Percentiles rank a stretch among this genome's conserved stretches.
These are phyloP conservation scores for Brassica balearica DNA, from an alignment of 441 rosid genomes.

Conservation along the genomic window DNA sequence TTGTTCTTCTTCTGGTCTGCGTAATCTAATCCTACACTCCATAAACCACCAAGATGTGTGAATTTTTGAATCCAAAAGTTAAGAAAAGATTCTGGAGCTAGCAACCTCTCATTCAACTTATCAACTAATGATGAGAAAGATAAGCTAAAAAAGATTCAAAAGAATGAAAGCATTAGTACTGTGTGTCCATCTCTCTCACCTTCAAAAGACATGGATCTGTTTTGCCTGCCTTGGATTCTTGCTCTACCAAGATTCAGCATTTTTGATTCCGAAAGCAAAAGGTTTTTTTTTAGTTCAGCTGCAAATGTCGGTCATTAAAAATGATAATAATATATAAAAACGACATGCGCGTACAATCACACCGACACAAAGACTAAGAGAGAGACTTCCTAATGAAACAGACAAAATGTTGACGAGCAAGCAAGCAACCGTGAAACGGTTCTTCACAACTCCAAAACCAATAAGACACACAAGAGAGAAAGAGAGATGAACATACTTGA, in stretches of 20 bases:
- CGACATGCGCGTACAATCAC: too few relatives aligned
- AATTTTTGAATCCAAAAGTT: not conserved
- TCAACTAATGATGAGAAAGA: not conserved
- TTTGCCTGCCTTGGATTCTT: slow-evolving; percentile 78
- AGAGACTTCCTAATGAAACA: too few relatives aligned
- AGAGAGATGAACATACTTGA: too few relatives aligned
- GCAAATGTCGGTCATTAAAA: too few relatives aligned
- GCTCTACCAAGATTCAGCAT: slow-evolving; percentile 59
- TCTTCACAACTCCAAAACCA: too few relatives aligned
- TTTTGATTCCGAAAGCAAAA: too few relatives aligned
- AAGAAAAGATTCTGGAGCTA: slow-evolving; percentile 2
- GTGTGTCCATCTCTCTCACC: slow-evolving; percentile 21
- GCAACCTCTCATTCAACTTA: not conserved
- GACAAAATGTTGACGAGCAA: too few relatives aligned
- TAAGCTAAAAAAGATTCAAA: not conserved
- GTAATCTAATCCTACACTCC: slow-evolving; percentile 77
- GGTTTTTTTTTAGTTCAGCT: too few relatives aligned
- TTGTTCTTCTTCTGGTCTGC: slow-evolving; percentile 82
- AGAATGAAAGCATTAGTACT: not conserved
- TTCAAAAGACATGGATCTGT: slow-evolving; percentile 71
- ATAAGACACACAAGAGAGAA: too few relatives aligned
- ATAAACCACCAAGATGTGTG: slow-evolving; percentile 23
- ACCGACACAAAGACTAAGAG: too few relatives aligned
- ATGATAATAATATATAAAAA: too few relatives aligned
- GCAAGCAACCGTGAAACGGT: too few relatives aligned